Evolutionary conservation across 2,329 filamentous ascomycete genomes (phyloP).

Genomic region (Waltergamsia citrina): DNA sequence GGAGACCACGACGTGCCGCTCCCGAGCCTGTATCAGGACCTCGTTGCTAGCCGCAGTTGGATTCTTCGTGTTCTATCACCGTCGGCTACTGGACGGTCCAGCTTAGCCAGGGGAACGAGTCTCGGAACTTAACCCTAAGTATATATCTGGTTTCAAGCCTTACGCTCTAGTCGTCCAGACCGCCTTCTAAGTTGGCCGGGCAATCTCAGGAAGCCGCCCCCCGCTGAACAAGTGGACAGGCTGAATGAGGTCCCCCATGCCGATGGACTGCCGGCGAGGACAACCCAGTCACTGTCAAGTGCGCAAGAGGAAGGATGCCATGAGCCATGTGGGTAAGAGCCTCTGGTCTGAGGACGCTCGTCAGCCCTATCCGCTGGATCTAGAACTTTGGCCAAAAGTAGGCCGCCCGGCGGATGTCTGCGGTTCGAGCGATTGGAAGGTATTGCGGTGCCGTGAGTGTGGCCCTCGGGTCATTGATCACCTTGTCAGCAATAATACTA

Average conservation of each 20-base stretch:
- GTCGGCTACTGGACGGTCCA: conserved; percentile 29
- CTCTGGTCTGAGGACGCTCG: conserved; percentile 64
- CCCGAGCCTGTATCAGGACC: conserved; percentile 52
- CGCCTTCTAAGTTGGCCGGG: conserved; percentile 50
- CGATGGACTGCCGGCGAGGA: conserved; percentile 39
- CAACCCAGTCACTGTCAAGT: conserved; percentile 47
- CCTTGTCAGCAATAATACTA: neutral
- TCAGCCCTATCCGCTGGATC: conserved; percentile 61
- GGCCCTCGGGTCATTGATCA: neutral
- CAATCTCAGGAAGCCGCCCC: conserved; percentile 17
- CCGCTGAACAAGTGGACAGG: conserved; percentile 42
- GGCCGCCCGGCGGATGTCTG: conserved; percentile 24
- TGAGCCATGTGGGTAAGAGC: conserved; percentile 71
- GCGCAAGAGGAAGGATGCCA: conserved; percentile 54
- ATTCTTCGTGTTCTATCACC: conserved; percentile 24
- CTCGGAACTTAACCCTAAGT: conserved; percentile 98
- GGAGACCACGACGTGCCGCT: conserved; percentile 40
- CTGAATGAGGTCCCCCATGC: conserved; percentile 16
- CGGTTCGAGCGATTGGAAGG: conserved; percentile 8
- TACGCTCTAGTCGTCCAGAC: conserved; percentile 61
- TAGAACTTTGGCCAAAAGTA: conserved; percentile 39
- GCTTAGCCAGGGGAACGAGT: conserved; percentile 46
- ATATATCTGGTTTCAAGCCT: conserved; percentile 61
- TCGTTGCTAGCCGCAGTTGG: conserved; percentile 37
- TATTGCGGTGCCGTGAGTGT: conserved; percentile 4